Conservation (phyloP, 805 yeast species). For the Candida xyloterini region DNA sequence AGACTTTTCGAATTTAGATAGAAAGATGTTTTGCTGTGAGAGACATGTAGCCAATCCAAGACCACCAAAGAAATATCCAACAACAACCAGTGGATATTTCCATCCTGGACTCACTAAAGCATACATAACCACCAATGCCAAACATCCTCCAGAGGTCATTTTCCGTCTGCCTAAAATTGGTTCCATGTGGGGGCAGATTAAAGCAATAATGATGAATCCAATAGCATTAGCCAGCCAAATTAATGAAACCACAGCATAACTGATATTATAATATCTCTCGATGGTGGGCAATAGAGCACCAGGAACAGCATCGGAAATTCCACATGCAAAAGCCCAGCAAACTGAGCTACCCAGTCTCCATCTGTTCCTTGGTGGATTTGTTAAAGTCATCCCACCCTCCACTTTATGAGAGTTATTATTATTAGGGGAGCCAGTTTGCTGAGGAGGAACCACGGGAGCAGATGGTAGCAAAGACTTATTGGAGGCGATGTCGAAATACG, state of each 20-base stretch:
- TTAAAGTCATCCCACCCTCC: slow-evolving; percentile 36
- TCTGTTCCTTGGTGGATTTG: slow-evolving; percentile 41
- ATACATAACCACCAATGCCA: slow-evolving; percentile 39
- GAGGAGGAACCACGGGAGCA: slow-evolving; percentile 20
- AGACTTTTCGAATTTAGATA: slow-evolving; percentile 48
- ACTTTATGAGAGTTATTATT: not conserved
- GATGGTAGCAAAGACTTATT: slow-evolving; percentile 9
- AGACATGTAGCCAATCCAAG: slow-evolving; percentile 48
- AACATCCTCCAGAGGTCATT: slow-evolving; percentile 39
- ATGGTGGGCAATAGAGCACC: slow-evolving; percentile 59
- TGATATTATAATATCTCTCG: slow-evolving; percentile 45
- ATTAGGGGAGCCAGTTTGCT: slow-evolving; percentile 7
- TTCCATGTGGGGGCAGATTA: slow-evolving; percentile 45
- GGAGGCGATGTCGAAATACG: slow-evolving; percentile 21
- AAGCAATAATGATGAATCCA: slow-evolving; percentile 53
- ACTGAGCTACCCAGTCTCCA: slow-evolving; percentile 42
- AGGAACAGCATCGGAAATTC: slow-evolving; percentile 54
- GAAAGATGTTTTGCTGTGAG: slow-evolving; percentile 51
- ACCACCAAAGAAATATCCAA: slow-evolving; percentile 57
- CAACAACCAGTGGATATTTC: slow-evolving; percentile 44
- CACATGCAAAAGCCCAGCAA: slow-evolving; percentile 40
- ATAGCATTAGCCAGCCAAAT: slow-evolving; percentile 57
- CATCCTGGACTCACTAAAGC: slow-evolving; percentile 47
- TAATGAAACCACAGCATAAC: slow-evolving; percentile 52
- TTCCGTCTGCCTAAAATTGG: slow-evolving; percentile 39